Conservation (phyloP, 2,329 filamentous ascomycete species). For the Apiospora kogelbergensis region DNA sequence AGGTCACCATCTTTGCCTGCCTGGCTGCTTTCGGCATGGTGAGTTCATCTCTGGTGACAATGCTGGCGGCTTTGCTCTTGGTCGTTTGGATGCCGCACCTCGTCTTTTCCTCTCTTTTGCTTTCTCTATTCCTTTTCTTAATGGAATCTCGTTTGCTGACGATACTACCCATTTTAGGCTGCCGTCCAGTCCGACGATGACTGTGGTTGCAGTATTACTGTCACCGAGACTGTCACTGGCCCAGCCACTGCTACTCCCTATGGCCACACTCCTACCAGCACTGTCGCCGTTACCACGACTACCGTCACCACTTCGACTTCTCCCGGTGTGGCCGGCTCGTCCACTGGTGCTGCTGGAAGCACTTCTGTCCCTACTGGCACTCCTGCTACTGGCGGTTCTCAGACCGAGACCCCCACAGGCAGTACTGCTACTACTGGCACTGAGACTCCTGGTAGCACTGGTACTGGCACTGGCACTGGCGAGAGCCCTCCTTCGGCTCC, state of each 20-base stretch:
- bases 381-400: constrained; percentile 7
- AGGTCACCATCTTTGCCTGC: constrained; percentile 22
- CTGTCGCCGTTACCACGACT: neutral
- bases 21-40: constrained; percentile 27
- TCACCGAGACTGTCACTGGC: constrained; percentile 20
- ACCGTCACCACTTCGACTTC: neutral
- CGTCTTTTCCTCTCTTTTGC: neutral
- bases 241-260: constrained; percentile 4
- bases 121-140: neutral
- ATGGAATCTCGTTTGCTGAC: neutral
- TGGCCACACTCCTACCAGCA: neutral
- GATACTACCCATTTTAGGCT: neutral
- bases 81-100: neutral
- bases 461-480: constrained; percentile 8
- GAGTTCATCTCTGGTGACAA: constrained; percentile 15
- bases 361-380: constrained; percentile 10
- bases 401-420: neutral
- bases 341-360: constrained; percentile 8
- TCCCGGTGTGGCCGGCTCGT: neutral
- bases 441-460: constrained; percentile 3
- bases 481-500: constrained; percentile 7
- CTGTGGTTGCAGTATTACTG: constrained; percentile 23
- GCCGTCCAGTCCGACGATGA: constrained; percentile 17
- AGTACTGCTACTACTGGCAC: constrained; percentile 8
- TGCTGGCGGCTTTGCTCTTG: neutral